Evolutionary conservation across 768 basidiomycete species (phyloP).

Genomic region (Neoboletus brunneissimus): DNA sequence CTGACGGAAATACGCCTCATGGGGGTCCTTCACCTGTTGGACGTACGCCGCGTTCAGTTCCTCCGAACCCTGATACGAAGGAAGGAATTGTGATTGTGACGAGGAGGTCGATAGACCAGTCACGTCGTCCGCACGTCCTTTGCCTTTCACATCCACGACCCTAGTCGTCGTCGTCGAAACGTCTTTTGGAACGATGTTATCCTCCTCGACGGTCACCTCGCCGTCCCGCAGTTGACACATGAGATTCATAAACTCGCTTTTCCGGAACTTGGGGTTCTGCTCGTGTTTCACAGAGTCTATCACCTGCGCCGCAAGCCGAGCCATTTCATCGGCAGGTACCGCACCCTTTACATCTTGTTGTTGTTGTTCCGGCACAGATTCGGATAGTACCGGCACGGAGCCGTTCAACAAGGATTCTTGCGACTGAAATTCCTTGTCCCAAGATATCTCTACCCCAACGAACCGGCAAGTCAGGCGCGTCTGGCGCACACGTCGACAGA

Average conservation of each 20-base stretch:
- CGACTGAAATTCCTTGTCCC: constrained; percentile 66
- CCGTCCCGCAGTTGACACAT: constrained; percentile 85
- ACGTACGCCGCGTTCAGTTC: constrained; percentile 17
- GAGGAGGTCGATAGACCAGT: not conserved
- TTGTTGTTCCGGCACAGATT: constrained; percentile 11
- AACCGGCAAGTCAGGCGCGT: not conserved
- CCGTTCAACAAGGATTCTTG: constrained; percentile 45
- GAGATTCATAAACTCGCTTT: constrained; percentile 79
- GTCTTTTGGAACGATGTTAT: constrained; percentile 65
- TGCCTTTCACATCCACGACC: constrained; percentile 55
- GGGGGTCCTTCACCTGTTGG: constrained; percentile 38
- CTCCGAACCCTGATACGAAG: constrained; percentile 20
- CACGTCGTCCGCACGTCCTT: constrained; percentile 48
- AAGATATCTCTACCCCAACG: constrained; percentile 30
- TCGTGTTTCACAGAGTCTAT: constrained; percentile 74
- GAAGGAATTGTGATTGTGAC: constrained; percentile 10
- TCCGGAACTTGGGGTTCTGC: constrained; percentile 79
- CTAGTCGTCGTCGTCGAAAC: constrained; percentile 6
- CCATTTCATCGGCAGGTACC: constrained; percentile 58
- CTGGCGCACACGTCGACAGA: not conserved
- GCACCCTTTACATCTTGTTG: constrained; percentile 27
- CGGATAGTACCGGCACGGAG: constrained; percentile 6
- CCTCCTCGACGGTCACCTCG: constrained; percentile 72
- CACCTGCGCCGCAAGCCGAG: constrained; percentile 74
- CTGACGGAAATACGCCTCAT: constrained; percentile 67